These are phyloP conservation scores for Cryptococcus hybrid DNA, from an alignment of 1,284 basidiomycete genomes.

Conservation along the genomic window DNA sequence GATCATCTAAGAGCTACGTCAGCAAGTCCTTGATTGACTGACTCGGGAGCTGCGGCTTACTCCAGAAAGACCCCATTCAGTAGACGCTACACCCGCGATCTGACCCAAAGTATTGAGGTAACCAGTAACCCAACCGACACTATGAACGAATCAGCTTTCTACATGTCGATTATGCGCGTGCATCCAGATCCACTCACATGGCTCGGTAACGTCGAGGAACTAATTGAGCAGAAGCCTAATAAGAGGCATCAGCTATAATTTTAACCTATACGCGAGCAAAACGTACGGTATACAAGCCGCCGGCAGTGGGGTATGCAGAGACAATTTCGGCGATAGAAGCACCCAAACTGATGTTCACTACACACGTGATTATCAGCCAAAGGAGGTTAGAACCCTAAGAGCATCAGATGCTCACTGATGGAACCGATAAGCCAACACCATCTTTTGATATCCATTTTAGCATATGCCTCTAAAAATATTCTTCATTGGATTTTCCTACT, in stretches of 20 bases:
- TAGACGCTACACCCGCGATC: conserved; percentile 50
- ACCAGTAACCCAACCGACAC: conserved; percentile 62
- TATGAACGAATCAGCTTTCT: conserved; percentile 2
- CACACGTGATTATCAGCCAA: not conserved
- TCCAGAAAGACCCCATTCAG: conserved; percentile 72
- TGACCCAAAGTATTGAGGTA: conserved; percentile 81
- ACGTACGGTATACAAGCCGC: conserved; percentile 34
- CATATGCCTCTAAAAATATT: not conserved
- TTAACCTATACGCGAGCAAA: not conserved
- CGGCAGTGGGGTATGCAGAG: conserved; percentile 44
- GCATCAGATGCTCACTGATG: conserved; percentile 19
- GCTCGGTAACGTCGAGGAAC: conserved; percentile 29
- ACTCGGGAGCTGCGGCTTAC: conserved; percentile 3
- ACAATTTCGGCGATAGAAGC: conserved; percentile 41
- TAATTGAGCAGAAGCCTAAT: conserved; percentile 23
- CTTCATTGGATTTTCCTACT: conserved; percentile 2
- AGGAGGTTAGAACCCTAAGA: not conserved
- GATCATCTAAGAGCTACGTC: conserved; percentile 64
- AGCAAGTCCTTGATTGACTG: conserved; percentile 37
- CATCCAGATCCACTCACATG: conserved; percentile 19
- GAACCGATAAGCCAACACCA: conserved; percentile 44
- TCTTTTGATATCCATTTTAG: not conserved
- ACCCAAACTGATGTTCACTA: conserved; percentile 33
- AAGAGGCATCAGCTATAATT: not conserved
- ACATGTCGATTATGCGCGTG: not conserved